A percentile compares a stretch with the other conserved stretches of the same genome.
phyloP scores from a whole-genome alignment of 1,284 basidiomycete genomes.

The Pterula multifida region DNA sequence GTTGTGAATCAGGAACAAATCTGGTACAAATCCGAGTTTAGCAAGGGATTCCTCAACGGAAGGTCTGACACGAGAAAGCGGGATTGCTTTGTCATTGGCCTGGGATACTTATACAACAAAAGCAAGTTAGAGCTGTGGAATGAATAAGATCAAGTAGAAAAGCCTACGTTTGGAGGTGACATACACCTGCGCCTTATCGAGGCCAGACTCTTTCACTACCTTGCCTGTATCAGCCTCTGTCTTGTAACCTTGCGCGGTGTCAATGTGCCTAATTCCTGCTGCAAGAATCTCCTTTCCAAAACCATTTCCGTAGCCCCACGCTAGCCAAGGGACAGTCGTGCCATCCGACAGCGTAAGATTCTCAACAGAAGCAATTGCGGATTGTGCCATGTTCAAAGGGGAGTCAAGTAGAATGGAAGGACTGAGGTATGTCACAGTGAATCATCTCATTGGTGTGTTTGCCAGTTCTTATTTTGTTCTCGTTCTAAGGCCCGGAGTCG shows the following conservation, averaged over 20 bases:
- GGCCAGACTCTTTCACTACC: constrained; percentile 16
- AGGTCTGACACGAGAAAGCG: constrained; percentile 16
- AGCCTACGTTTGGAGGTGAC: constrained; percentile 22
- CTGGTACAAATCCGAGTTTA: constrained; percentile 28
- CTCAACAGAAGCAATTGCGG: neutral
- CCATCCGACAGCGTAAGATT: neutral
- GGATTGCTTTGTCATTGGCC: constrained; percentile 5
- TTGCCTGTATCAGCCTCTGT: constrained; percentile 12
- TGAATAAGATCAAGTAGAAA: constrained; percentile 3
- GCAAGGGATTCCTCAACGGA: constrained; percentile 21
- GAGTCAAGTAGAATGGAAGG: too few relatives aligned
- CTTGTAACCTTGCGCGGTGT: constrained; percentile 28
- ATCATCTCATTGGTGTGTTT: too few relatives aligned
- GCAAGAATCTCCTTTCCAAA: constrained; percentile 21
- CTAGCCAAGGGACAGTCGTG: constrained; percentile 22
- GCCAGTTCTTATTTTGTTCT: too few relatives aligned
- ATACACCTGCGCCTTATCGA: constrained; percentile 20
- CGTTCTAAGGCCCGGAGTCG: too few relatives aligned
- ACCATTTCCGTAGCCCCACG: constrained; percentile 27
- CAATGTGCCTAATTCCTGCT: constrained; percentile 28
- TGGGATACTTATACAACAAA: neutral
- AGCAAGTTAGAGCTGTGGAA: constrained; percentile 6
- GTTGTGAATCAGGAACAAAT: constrained; percentile 33
- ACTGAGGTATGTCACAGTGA: too few relatives aligned
- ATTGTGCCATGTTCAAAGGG: neutral